Evolutionary conservation across 2,329 filamentous ascomycete species (phyloP), one percentile per base, ranked within the genome.

Genomic region (Byssothecium circinans): DNA sequence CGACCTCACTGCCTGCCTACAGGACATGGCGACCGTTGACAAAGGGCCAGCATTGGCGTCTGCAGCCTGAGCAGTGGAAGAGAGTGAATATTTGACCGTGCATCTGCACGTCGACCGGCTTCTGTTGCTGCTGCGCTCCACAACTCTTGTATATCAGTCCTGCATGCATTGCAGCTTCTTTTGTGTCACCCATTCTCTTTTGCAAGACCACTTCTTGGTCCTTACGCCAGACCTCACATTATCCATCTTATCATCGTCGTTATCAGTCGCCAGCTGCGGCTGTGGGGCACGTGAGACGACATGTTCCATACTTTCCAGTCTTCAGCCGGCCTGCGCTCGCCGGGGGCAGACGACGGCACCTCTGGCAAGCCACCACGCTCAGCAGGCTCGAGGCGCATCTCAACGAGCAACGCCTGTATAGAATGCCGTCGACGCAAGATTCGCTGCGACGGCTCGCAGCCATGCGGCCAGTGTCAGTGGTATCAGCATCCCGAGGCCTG

Each of bases 381-480:
- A 14, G 57, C 66, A 18, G 71, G 67, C 33, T 74, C 74, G 18
- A 62, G 74, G 29, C 68, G 75, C 4, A 77, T 77, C 37, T 76
- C 75, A 4, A 78, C 75, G 3, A 75, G 68, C 59, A 77, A 87
- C 62, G 87, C 87, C 30, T 90, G 87, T 67, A 84, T 87, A 39
- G 86, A 88, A 60, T 90, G 88, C 73, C 85, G 90, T 64, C 80
- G 88, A 57, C 81, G 88, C 52, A 94, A 92, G 71, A 92, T 92
- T 45, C 85, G 89, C 54, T 94, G 89, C 65, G 88, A 91, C 73
- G 89, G 89, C 45, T 82, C 86, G 56, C 86, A 89, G 63, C 89
- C 89, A 10, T 94, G 89, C 65, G 87, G 88, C 30, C 88, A 91
- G 66, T 94, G 89, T 67, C 81, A 88, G 48, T 91, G 88, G 69